Evolutionary conservation across 768 basidiomycete genomes (phyloP).

Genomic region (Calocybe gangraenosa): DNA sequence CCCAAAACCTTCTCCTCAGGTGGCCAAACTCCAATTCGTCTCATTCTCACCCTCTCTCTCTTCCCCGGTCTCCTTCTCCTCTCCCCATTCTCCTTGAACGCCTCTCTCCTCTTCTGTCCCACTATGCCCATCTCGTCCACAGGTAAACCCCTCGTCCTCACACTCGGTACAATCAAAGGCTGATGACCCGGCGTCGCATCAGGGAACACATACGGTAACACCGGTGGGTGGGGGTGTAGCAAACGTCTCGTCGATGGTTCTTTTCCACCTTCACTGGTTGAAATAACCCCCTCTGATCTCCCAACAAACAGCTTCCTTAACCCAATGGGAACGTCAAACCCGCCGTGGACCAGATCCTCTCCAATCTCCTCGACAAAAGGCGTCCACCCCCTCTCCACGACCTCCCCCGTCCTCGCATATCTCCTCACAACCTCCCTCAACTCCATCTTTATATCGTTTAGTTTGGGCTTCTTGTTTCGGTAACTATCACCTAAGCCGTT

Average conservation of each 20-base stretch:
- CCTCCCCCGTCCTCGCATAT: neutral
- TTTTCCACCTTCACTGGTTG: slow-evolving; percentile 3
- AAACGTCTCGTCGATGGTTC: neutral
- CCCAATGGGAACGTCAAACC: slow-evolving; percentile 15
- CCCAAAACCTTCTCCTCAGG: no score
- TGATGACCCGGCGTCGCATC: neutral
- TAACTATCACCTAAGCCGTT: no score
- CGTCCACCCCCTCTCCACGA: slow-evolving; percentile 8
- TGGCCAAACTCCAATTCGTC: no score
- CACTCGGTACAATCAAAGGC: slow-evolving; percentile 12
- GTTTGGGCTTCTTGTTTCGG: no score
- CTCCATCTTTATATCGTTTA: no score
- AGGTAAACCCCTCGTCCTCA: slow-evolving; percentile 11
- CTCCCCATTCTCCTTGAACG: no score
- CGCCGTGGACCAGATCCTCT: slow-evolving; percentile 15
- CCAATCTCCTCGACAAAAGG: slow-evolving; percentile 13
- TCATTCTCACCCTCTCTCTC: no score
- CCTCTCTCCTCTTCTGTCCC: neutral
- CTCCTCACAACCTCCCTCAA: neutral
- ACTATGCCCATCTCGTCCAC: neutral
- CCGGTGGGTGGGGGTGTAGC: neutral
- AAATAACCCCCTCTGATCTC: slow-evolving; percentile 1
- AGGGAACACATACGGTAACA: slow-evolving; percentile 12
- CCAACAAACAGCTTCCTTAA: slow-evolving; percentile 19
- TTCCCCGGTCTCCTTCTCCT: no score